Conservation (phyloP, 2,329 filamentous ascomycete genomes). For the Atkinsonella hypoxylon region DNA sequence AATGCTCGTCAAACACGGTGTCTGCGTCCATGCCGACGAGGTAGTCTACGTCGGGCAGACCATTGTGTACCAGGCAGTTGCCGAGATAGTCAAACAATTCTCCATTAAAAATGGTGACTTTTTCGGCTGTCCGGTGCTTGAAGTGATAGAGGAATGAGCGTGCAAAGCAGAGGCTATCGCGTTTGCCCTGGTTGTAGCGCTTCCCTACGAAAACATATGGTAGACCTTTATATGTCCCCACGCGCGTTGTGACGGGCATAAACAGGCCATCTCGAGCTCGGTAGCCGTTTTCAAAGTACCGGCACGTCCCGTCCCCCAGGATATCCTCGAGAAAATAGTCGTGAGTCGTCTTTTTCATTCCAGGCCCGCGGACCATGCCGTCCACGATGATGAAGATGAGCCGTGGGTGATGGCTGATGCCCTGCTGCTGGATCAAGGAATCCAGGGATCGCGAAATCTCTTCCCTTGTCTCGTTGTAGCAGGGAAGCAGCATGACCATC, state of each 20-base stretch:
- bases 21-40: constrained; percentile 37
- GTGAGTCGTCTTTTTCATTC: constrained; percentile 35
- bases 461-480: constrained; percentile 35
- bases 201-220: constrained; percentile 37
- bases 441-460: constrained; percentile 33
- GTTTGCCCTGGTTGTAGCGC: constrained; percentile 36
- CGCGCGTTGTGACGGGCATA: constrained; percentile 33
- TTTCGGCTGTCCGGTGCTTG: constrained; percentile 28
- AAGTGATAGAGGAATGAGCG: constrained; percentile 37
- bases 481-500: constrained; percentile 34
- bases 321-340: constrained; percentile 36
- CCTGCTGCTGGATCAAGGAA: constrained; percentile 31
- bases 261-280: constrained; percentile 32
- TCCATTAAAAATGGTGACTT: constrained; percentile 33
- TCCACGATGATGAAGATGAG: constrained; percentile 37
- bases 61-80: constrained; percentile 24
- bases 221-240: constrained; percentile 31
- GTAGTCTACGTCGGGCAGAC: constrained; percentile 28
- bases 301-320: constrained; percentile 22
- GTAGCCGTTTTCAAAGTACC: constrained; percentile 29
- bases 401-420: constrained; percentile 28
- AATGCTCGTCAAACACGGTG: constrained; percentile 32
- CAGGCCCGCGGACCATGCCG: constrained; percentile 32
- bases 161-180: constrained; percentile 36
- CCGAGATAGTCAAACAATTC: constrained; percentile 30